Evolutionary conservation across 768 basidiomycete genomes (phyloP).

Genomic region (Suillus brevipes): DNA sequence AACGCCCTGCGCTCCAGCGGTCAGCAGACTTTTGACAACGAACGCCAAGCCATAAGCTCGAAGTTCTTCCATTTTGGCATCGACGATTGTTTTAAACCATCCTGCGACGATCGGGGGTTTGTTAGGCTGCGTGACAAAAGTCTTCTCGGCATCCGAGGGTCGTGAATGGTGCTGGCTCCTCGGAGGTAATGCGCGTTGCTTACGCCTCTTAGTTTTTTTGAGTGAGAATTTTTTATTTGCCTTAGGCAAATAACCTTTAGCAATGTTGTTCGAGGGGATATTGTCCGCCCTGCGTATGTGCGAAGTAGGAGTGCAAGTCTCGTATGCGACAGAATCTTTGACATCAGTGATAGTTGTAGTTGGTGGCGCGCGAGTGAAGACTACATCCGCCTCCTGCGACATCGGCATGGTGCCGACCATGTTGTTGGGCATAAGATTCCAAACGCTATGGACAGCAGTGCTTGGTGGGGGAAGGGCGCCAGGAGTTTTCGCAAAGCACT

Average conservation of each 20-base stretch:
- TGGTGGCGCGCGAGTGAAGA: constrained; percentile 18
- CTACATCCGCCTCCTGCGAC: constrained; percentile 6
- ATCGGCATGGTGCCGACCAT: constrained; percentile 15
- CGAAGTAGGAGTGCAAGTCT: constrained; percentile 1
- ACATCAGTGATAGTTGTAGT: constrained; percentile 17
- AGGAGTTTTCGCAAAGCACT: constrained; percentile 14
- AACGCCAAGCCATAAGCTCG: background rate
- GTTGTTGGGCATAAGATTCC: constrained; percentile 28
- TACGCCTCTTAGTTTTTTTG: constrained; percentile 2
- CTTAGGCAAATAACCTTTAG: background rate
- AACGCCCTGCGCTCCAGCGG: constrained; percentile 5
- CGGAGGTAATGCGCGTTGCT: background rate
- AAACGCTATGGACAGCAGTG: constrained; percentile 19
- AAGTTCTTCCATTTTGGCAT: constrained; percentile 6
- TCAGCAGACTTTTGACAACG: constrained; percentile 11
- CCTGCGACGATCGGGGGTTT: constrained; percentile 1
- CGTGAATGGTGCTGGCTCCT: background rate
- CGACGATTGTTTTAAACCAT: constrained; percentile 16
- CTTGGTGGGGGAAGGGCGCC: constrained; percentile 21
- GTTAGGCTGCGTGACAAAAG: background rate
- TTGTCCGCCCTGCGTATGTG: background rate
- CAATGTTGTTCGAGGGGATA: background rate
- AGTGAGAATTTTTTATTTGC: background rate
- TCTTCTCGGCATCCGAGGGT: constrained; percentile 17
- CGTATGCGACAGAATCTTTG: constrained; percentile 5